phyloP scores from a whole-genome alignment of 192 early-diverging fungal genomes.

The Backusella liffmaniae region DNA sequence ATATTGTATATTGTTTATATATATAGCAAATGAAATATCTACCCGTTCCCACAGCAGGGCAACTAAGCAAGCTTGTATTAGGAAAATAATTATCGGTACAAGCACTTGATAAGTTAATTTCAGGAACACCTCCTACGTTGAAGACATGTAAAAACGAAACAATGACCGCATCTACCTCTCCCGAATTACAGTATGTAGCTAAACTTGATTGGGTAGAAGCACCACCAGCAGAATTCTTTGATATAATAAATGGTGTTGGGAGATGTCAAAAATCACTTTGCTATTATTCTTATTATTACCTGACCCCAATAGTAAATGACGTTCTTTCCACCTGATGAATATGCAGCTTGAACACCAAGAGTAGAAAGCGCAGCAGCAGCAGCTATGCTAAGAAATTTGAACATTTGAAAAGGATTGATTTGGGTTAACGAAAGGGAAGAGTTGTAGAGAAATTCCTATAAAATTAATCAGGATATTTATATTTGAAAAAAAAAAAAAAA shows the following conservation, averaged over 20 bases:
- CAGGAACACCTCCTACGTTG: conserved; percentile 61
- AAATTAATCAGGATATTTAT: background rate
- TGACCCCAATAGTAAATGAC: conserved; percentile 19
- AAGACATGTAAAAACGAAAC: conserved; percentile 63
- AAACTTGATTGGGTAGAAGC: conserved; percentile 27
- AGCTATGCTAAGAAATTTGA: background rate
- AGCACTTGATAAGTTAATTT: conserved; percentile 66
- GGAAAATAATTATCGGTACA: conserved; percentile 51
- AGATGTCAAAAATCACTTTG: background rate
- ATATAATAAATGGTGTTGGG: conserved; percentile 5
- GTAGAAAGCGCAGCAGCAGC: background rate
- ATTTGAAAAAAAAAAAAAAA: background rate
- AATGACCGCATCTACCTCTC: conserved; percentile 50
- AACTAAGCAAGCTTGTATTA: conserved; percentile 64
- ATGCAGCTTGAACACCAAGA: conserved; percentile 12
- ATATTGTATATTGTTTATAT: background rate
- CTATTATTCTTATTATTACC: background rate
- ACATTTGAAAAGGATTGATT: conserved; percentile 1
- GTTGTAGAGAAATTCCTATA: background rate
- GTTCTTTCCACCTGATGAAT: background rate
- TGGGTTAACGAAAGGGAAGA: background rate
- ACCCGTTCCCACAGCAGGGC: conserved; percentile 58
- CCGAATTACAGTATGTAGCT: conserved; percentile 56
- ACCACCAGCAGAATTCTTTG: conserved; percentile 26
- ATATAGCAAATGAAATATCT: background rate